A percentile compares a stretch with the other conserved stretches of the same genome.
phyloP scores from a whole-genome alignment of 768 basidiomycete species.

The Mycena rosella region DNA sequence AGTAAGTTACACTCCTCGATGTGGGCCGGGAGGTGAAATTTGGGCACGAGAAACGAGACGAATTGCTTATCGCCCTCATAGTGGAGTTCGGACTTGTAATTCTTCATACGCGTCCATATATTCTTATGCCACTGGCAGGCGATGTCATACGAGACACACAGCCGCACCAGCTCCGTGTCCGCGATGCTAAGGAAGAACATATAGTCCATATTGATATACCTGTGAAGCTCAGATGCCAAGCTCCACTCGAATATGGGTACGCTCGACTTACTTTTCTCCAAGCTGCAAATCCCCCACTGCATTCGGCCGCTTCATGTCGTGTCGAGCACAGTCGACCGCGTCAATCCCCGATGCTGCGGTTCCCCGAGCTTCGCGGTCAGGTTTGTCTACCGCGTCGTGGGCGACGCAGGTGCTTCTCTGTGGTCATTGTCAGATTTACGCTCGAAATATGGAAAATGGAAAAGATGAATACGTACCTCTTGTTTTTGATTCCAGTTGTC shows the following conservation, averaged over 20 bases:
- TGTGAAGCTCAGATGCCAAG: neutral
- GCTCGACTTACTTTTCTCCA: conserved; percentile 33
- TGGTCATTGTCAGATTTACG: neutral
- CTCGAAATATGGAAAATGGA: neutral
- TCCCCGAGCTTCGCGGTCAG: conserved; percentile 1
- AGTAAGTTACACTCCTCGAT: conserved; percentile 29
- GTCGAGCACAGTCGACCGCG: conserved; percentile 21
- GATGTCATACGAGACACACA: conserved; percentile 41
- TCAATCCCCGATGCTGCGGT: conserved; percentile 29
- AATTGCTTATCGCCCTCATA: neutral
- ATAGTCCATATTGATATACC: conserved; percentile 44
- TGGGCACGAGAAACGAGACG: conserved; percentile 40
- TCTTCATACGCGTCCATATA: conserved; percentile 32
- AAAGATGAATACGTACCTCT: conserved; percentile 8
- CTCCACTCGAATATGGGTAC: neutral
- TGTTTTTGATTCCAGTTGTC: conserved; percentile 1
- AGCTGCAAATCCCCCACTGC: conserved; percentile 38
- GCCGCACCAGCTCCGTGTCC: neutral
- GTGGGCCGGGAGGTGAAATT: conserved; percentile 44
- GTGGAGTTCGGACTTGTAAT: conserved; percentile 12
- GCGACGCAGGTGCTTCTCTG: conserved; percentile 23
- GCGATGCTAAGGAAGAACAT: conserved; percentile 39
- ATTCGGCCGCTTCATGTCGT: conserved; percentile 26
- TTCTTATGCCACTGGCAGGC: no score
- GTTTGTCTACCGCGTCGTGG: no score